A percentile compares a stretch with the other conserved stretches of the same genome.
phyloP scores from a whole-genome alignment of 2,329 filamentous ascomycete genomes.

The Simplicillium sp. region DNA sequence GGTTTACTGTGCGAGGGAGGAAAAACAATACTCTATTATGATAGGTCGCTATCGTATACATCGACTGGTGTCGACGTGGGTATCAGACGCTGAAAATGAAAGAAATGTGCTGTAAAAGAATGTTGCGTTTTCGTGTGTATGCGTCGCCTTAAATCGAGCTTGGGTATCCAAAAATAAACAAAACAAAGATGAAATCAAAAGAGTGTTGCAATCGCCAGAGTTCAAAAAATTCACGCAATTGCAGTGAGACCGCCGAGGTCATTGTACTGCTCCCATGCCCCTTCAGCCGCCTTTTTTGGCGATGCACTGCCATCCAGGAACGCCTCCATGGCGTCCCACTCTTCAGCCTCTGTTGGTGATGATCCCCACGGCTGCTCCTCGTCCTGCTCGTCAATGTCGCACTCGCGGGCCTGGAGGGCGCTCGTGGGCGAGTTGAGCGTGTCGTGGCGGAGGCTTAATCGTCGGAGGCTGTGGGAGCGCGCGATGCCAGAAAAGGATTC shows the following conservation, averaged over 20 bases:
- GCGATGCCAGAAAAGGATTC: not conserved
- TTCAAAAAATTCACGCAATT: constrained; percentile 19
- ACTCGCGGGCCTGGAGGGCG: constrained; percentile 1
- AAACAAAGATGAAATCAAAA: constrained; percentile 5
- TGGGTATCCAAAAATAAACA: constrained; percentile 5
- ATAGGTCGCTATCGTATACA: too few species aligned
- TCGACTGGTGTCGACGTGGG: not conserved
- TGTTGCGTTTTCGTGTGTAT: not conserved
- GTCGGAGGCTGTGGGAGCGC: not conserved
- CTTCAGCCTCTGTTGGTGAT: constrained; percentile 16
- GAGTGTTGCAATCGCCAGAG: not conserved
- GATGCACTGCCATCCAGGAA: constrained; percentile 19
- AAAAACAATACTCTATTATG: too few species aligned
- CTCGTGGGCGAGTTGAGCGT: too few species aligned
- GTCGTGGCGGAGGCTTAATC: too few species aligned
- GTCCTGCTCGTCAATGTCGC: constrained; percentile 15
- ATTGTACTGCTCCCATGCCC: constrained; percentile 35
- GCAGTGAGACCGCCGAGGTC: constrained; percentile 33
- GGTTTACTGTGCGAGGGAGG: too few species aligned
- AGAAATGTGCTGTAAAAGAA: constrained; percentile 1
- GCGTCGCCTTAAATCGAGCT: too few species aligned
- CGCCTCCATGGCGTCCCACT: constrained; percentile 26
- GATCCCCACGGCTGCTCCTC: constrained; percentile 10
- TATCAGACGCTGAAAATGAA: constrained; percentile 1
- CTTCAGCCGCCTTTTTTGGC: constrained; percentile 9